Evolutionary conservation across 805 yeast species (phyloP), one percentile per base, ranked within the genome.

Genomic region (Ogataea paraovalis): DNA sequence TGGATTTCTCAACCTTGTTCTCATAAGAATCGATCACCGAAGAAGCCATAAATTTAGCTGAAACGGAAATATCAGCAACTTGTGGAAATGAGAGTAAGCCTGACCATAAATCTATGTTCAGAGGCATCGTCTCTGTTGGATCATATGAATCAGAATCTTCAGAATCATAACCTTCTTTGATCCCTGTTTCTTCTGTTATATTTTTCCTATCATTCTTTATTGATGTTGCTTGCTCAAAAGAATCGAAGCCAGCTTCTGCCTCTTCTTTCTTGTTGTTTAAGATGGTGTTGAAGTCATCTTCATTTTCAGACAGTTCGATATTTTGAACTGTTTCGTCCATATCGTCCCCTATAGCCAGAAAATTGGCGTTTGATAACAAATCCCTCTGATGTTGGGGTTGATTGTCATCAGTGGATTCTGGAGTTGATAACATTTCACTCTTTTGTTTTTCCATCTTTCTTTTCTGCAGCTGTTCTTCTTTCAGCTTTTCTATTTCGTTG

Each of bases 401-500:
- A 2, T n/a, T 27, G 27, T 27, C 38, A 34, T 34, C 38, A 16
- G 10, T 20, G 3, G 38, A 34, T 34, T 34, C 38, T 18, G 38
- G 21, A 18, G 19, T 18, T 18, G 34, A 30, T 12, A 30, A 12
- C 21, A 34, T 34, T 16, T 34, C 19, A 18, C 5, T 18, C 38
- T 16, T 34, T 43, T 18, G 50, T 43, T 30, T 28, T 33, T 46
- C 49, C 21, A 42, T 42, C 39, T 52, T 56, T 36, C 41, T 52
- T 42, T 20, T 44, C 51, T 61, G 41, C 22, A 39, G 13, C 52
- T 46, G 58, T 25, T 55, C 54, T 42, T 58, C 60, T 37, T 54
- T 59, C 13, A 61, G 30, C 22, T 50, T 46, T 37, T 61, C 65
- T 34, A 60, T 58, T 49, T 60, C 65, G 42, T 57, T 57, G 41